Conservation (phyloP, 2,329 filamentous ascomycete species). For the Talaromyces sp. region DNA sequence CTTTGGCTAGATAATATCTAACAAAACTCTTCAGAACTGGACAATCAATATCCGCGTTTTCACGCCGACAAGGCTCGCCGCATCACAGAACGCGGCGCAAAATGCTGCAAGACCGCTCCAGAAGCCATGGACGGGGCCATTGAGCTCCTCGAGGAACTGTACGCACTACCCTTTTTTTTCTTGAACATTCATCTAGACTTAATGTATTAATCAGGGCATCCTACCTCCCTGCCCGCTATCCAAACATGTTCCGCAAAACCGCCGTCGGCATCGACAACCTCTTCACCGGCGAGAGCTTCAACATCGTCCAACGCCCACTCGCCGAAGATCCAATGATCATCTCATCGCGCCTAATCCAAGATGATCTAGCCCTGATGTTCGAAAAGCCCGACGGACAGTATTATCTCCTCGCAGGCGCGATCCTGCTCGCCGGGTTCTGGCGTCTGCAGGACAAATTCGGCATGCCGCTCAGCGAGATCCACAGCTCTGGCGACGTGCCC, state of each 20-base stretch:
- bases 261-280: conserved; percentile 62
- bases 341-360: conserved; percentile 66
- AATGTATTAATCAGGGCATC: conserved; percentile 27
- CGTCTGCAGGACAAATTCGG: conserved; percentile 72
- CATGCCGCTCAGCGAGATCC: conserved; percentile 73
- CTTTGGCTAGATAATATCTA: neutral
- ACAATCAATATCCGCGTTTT: conserved; percentile 69
- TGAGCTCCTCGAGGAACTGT: conserved; percentile 70
- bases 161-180: conserved; percentile 11
- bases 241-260: conserved; percentile 61
- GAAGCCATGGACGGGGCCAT: conserved; percentile 66
- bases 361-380: conserved; percentile 80
- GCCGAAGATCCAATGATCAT: conserved; percentile 73
- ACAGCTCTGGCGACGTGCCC: conserved; percentile 70
- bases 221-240: conserved; percentile 72
- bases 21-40: conserved; percentile 56
- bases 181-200: neutral
- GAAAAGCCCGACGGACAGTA: conserved; percentile 71
- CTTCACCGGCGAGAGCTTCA: conserved; percentile 65
- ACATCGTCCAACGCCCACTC: conserved; percentile 59
- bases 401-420: conserved; percentile 69
- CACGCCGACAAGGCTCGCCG: conserved; percentile 66
- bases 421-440: conserved; percentile 79
- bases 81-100: conserved; percentile 59
- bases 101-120: conserved; percentile 64